Percentiles rank a stretch among this genome's conserved stretches.
phyloP scores from a whole-genome alignment of 2,329 filamentous ascomycete genomes.

The Dactylella cylindrospora region DNA sequence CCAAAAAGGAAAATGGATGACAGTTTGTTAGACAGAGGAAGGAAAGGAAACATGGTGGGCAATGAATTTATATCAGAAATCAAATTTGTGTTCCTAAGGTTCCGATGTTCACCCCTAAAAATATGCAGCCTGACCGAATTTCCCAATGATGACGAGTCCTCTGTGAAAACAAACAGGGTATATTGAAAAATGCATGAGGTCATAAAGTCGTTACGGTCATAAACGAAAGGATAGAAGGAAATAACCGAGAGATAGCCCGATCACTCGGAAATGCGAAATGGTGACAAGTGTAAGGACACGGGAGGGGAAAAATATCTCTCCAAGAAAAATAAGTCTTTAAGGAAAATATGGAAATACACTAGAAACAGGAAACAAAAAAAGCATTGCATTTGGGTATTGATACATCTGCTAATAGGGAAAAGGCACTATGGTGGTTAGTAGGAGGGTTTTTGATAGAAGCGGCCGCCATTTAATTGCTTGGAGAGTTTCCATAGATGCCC shows the following conservation, averaged over 20 bases:
- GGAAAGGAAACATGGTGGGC: not conserved
- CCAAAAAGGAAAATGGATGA: not conserved
- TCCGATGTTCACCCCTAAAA: slow-evolving; percentile 30
- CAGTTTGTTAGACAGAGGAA: slow-evolving; percentile 1
- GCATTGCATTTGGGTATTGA: not conserved
- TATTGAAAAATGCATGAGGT: slow-evolving; percentile 19
- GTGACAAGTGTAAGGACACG: slow-evolving; percentile 12
- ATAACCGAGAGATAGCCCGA: slow-evolving; percentile 24
- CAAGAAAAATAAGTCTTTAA: too few relatives aligned
- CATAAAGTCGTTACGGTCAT: slow-evolving; percentile 30
- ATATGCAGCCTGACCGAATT: slow-evolving; percentile 11
- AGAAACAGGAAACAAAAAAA: slow-evolving; percentile 4
- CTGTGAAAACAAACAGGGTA: slow-evolving; percentile 1
- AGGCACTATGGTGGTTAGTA: not conserved
- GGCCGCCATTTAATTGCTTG: slow-evolving; percentile 12
- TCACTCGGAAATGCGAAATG: too few relatives aligned
- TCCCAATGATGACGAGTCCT: slow-evolving; percentile 2
- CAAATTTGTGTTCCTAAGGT: slow-evolving; percentile 20
- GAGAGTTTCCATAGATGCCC: slow-evolving; percentile 59
- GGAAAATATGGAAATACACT: not conserved
- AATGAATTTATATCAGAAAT: slow-evolving; percentile 11
- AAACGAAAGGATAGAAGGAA: slow-evolving; percentile 23
- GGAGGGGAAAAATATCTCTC: too few relatives aligned
- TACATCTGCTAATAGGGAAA: not conserved
- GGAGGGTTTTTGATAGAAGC: not conserved